Evolutionary conservation across 306 rosid species (phyloP), one percentile per base, ranked within the genome.

Genomic region (Fragaria nilgerrensis): DNA sequence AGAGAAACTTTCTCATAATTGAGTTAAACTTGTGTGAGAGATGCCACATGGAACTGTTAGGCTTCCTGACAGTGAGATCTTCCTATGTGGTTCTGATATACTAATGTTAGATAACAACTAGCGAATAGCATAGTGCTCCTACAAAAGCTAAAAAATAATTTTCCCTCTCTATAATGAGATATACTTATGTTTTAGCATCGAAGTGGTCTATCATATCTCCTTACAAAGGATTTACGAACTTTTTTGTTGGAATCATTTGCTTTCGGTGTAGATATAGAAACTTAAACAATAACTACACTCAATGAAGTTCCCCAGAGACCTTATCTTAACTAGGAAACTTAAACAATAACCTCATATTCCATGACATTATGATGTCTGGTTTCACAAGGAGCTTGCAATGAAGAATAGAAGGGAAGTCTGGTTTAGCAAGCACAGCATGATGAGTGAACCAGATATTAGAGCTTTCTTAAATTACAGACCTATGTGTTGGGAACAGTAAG

Each of bases 401-500:
- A 19, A 52, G 59, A 52, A 52, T 20, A 52, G 25, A 56, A 23
- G 63, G 34, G 17, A 4, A 58, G 34, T n/a, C 32, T 58, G 37
- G 66, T 61, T 13, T 12, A 61, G 66, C 20, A 61, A 9, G 1
- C 14, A 23, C 32, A 13, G n/a, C 62, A 80, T 13, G 50, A 53
- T 39, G 69, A 58, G 45, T n/a, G n/a, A 53, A 55, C 69, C 74
- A 53, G 56, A 50, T 64, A 44, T 17, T 62, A 47, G 53, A 70
- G 72, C 65, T 59, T 61, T 25, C 45, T 16, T 72, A 29, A 11
- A 56, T 27, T 22, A 78, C 17, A 68, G 22, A 34, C 12, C 10
- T 49, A 45, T 19, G 36, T 45, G 53, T 41, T 39, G 48, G 5
- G n/a, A 44, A 56, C 32, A 75, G 59, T 9, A 19, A 37, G 32